Percentiles rank a stretch among this genome's conserved stretches.
phyloP scores from a whole-genome alignment of 441 rosid species.

The Breynia disticha region DNA sequence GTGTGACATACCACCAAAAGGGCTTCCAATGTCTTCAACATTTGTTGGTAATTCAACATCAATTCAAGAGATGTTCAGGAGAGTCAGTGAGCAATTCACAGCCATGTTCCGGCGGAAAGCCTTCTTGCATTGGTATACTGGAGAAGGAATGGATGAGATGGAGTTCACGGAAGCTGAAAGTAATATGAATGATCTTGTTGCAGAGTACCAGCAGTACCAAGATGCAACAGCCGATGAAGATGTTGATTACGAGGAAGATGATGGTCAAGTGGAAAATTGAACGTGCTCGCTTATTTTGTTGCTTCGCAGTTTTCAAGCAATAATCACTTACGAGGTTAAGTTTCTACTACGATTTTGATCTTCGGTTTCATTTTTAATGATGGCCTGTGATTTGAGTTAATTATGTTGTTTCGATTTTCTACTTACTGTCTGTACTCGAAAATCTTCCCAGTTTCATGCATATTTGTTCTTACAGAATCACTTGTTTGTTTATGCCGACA shows the following conservation, averaged over 20 bases:
- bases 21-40: slow-evolving; percentile 44
- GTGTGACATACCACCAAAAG: slow-evolving; percentile 47
- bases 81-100: slow-evolving; percentile 47
- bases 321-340: no score
- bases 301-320: no score
- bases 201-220: slow-evolving; percentile 50
- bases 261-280: slow-evolving; percentile 5
- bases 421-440: no score
- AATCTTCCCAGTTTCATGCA: no score
- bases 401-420: no score
- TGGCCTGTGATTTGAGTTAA: no score
- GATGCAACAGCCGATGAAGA: slow-evolving; percentile 49
- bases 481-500: no score
- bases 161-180: slow-evolving; percentile 47
- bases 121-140: slow-evolving; percentile 54
- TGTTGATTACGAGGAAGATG: slow-evolving; percentile 31
- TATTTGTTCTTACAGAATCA: no score
- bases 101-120: slow-evolving; percentile 56
- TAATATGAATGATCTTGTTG: slow-evolving; percentile 42
- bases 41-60: slow-evolving; percentile 46
- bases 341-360: no score
- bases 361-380: no score
- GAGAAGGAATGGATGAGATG: slow-evolving; percentile 56
- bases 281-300: no score
- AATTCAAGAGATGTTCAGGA: slow-evolving; percentile 46